Percentiles rank a stretch among this genome's conserved stretches.
phyloP scores from a whole-genome alignment of 169 alveolate species.

The Eimeria maxima region DNA sequence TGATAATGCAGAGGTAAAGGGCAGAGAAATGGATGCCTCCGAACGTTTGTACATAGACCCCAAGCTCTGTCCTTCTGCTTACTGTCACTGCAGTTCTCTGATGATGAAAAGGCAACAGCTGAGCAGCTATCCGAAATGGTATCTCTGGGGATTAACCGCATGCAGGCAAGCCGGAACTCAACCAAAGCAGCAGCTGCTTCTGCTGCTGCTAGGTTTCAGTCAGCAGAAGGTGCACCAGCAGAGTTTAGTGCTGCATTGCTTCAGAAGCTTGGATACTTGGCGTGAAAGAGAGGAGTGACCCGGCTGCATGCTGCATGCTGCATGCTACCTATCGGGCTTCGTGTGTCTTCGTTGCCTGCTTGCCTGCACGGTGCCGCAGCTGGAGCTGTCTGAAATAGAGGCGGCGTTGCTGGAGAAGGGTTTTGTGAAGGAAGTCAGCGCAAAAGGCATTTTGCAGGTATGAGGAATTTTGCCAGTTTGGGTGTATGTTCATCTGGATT shows the following conservation, averaged over 20 bases:
- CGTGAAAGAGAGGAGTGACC: neutral
- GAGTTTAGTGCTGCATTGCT: neutral
- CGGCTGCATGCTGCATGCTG: no score
- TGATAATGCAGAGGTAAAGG: no score
- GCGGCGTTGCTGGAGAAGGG: conserved; percentile 49
- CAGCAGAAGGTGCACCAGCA: neutral
- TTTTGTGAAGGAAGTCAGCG: conserved; percentile 55
- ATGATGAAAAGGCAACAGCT: conserved; percentile 7
- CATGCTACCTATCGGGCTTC: neutral
- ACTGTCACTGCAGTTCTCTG: conserved; percentile 29
- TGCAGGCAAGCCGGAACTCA: conserved; percentile 21
- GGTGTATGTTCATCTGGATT: no score
- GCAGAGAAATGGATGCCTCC: neutral
- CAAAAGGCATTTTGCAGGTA: conserved; percentile 55
- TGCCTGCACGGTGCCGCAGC: neutral
- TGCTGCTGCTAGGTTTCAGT: neutral
- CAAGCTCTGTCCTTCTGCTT: neutral
- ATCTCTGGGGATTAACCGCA: conserved; percentile 47
- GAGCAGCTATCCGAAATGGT: conserved; percentile 68
- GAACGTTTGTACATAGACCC: neutral
- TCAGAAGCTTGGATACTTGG: neutral
- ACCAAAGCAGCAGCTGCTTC: neutral
- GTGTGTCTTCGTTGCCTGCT: no score
- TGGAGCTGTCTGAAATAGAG: conserved; percentile 18
- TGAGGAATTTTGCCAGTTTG: no score